These are phyloP conservation scores for Botryotinia globosa DNA, from an alignment of 2,329 filamentous ascomycete genomes.

Conservation along the genomic window DNA sequence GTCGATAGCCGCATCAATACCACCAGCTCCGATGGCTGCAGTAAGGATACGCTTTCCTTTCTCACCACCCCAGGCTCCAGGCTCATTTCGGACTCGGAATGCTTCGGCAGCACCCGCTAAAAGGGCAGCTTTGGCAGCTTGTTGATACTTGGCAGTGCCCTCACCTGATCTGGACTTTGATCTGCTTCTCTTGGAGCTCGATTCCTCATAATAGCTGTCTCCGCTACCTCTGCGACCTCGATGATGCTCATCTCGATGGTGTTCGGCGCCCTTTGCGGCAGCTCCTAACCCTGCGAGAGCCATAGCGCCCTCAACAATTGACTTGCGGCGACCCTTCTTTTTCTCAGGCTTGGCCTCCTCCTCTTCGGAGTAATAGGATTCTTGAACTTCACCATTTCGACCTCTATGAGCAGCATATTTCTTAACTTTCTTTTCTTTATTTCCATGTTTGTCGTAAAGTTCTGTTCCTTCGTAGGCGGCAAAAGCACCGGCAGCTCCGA, in stretches of 20 bases:
- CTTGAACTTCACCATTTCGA: constrained; percentile 50
- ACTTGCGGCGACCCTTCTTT: constrained; percentile 58
- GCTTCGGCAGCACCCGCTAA: constrained; percentile 89
- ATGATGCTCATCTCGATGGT: constrained; percentile 32
- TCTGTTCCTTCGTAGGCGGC: constrained; percentile 64
- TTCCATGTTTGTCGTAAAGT: constrained; percentile 55
- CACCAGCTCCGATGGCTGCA: constrained; percentile 79
- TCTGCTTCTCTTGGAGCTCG: constrained; percentile 52
- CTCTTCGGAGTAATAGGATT: constrained; percentile 57
- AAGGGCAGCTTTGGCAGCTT: constrained; percentile 87
- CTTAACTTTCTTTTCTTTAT: constrained; percentile 46
- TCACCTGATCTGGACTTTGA: constrained; percentile 49
- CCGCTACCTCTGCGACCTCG: constrained; percentile 42
- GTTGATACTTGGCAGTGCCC: constrained; percentile 64
- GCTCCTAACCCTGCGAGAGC: constrained; percentile 60
- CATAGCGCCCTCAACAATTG: constrained; percentile 61
- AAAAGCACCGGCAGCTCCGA: constrained; percentile 62
- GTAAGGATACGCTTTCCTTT: constrained; percentile 92
- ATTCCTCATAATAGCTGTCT: constrained; percentile 45
- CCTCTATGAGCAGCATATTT: constrained; percentile 53
- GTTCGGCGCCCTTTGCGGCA: constrained; percentile 47
- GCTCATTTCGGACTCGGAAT: constrained; percentile 84
- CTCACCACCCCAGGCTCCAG: constrained; percentile 83
- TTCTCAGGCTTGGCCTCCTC: constrained; percentile 47
- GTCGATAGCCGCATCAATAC: constrained; percentile 73